phyloP scores from a whole-genome alignment of 1,284 basidiomycete genomes.

The Irpex rosettiformis region DNA sequence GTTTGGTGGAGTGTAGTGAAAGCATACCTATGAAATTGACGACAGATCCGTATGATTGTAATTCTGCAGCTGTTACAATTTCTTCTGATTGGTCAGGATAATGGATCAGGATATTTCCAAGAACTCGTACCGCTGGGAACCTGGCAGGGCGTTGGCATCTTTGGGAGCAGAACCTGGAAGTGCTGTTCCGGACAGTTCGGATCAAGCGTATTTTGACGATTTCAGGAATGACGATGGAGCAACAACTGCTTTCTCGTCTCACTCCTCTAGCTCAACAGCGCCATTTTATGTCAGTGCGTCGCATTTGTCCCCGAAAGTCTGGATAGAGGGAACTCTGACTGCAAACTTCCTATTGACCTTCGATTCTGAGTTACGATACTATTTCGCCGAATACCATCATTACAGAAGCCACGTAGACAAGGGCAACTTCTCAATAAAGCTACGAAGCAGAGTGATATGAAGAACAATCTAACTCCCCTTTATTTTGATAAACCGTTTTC shows the following conservation, averaged over 20 bases:
- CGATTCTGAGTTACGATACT: too few relatives aligned
- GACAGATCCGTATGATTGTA: conserved; percentile 21
- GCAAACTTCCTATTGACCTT: too few relatives aligned
- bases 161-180: not conserved
- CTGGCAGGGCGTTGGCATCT: not conserved
- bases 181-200: not conserved
- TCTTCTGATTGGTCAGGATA: conserved; percentile 9
- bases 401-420: too few relatives aligned
- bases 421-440: too few relatives aligned
- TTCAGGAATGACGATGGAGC: not conserved
- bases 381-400: too few relatives aligned
- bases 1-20: conserved; percentile 23
- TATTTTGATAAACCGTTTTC: not conserved
- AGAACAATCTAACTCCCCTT: not conserved
- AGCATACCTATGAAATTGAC: conserved; percentile 25
- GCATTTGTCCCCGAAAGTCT: not conserved
- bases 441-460: not conserved
- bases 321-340: not conserved
- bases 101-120: not conserved
- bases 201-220: not conserved
- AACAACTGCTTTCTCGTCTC: not conserved
- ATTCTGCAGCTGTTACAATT: conserved; percentile 17
- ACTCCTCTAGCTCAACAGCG: not conserved
- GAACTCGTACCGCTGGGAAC: not conserved
- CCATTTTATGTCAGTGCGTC: not conserved